phyloP scores from a whole-genome alignment of 2,329 filamentous ascomycete genomes.

The Hirsutella minnesotensis region DNA sequence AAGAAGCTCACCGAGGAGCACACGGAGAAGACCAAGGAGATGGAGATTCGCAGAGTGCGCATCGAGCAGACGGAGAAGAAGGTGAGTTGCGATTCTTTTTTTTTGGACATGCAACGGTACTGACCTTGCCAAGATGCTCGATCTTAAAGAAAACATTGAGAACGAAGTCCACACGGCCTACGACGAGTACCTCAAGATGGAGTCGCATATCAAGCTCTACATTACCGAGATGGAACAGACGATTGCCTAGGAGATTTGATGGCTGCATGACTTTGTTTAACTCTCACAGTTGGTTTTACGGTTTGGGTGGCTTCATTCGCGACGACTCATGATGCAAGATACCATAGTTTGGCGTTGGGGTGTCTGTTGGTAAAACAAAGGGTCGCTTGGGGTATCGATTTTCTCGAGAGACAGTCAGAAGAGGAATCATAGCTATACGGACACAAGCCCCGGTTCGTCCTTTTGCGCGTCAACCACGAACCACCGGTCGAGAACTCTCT shows the following conservation, averaged over 20 bases:
- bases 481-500: slow-evolving; percentile 51
- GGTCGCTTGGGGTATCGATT: background rate
- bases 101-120: background rate
- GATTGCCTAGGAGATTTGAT: slow-evolving; percentile 27
- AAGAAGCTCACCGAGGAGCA: slow-evolving; percentile 74
- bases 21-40: slow-evolving; percentile 76
- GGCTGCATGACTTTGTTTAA: background rate
- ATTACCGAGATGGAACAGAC: slow-evolving; percentile 98
- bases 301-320: background rate
- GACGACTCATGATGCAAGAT: slow-evolving; percentile 1
- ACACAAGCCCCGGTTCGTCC: background rate
- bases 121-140: slow-evolving; percentile 73
- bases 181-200: slow-evolving; percentile 95
- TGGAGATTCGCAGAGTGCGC: slow-evolving; percentile 80
- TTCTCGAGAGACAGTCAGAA: background rate
- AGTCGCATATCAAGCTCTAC: slow-evolving; percentile 92
- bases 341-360: slow-evolving; percentile 2
- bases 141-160: slow-evolving; percentile 95
- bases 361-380: no score
- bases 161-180: slow-evolving; percentile 82
- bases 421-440: background rate
- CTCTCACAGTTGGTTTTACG: background rate
- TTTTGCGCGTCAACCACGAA: slow-evolving; percentile 27
- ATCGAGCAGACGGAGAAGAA: slow-evolving; percentile 99
- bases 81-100: slow-evolving; percentile 34